Conservation (phyloP, 2,329 filamentous ascomycete species). For the Pseudopyricularia cyperi region DNA sequence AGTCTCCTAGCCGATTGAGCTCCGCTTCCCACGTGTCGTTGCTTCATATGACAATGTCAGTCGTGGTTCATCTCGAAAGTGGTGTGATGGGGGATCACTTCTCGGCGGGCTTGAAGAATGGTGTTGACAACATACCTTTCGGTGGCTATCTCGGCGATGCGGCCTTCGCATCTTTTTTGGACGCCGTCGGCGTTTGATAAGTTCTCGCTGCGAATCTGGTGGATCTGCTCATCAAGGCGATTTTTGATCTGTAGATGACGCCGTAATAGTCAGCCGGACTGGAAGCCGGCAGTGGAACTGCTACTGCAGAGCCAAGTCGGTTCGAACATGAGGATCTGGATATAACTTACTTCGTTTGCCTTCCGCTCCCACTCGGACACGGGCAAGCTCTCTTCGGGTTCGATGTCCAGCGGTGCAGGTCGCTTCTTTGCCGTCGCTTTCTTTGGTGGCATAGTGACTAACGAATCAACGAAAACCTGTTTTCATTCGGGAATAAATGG, state of each 20-base stretch:
- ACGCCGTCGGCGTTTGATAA: background rate
- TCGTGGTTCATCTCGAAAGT: too few species aligned
- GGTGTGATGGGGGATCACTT: background rate
- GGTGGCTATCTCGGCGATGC: background rate
- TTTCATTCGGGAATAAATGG: background rate
- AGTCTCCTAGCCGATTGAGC: constrained; percentile 7
- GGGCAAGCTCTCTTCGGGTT: background rate
- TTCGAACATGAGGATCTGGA: background rate
- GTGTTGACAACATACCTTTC: background rate
- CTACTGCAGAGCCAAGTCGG: background rate
- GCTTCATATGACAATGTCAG: background rate
- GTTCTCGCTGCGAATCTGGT: background rate
- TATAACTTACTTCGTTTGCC: background rate
- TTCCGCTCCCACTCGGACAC: background rate
- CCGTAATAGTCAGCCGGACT: background rate
- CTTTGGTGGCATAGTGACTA: background rate
- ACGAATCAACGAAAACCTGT: background rate
- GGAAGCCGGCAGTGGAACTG: background rate
- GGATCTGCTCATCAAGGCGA: background rate
- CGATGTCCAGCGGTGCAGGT: background rate
- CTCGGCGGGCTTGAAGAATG: background rate
- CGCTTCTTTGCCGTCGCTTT: background rate
- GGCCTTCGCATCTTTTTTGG: background rate
- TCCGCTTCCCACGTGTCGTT: background rate
- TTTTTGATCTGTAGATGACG: background rate